Evolutionary conservation across 1,284 basidiomycete species (phyloP).

Genomic region (Wallemia ichthyophaga): DNA sequence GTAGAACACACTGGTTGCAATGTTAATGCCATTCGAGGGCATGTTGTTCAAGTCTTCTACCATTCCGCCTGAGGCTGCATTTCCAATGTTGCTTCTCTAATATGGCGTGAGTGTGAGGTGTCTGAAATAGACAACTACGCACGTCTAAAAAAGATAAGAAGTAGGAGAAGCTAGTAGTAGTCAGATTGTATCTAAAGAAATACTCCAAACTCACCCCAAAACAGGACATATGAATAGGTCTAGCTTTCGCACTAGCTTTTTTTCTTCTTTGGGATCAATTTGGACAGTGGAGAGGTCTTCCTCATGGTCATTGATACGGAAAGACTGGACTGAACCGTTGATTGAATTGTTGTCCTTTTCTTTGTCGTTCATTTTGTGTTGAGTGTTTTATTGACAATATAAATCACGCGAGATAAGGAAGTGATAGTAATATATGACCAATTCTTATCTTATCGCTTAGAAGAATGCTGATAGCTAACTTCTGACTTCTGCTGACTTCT

Average conservation of each 20-base stretch:
- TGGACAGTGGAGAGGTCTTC: neutral
- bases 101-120: no score
- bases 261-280: conserved; percentile 2
- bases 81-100: conserved; percentile 3
- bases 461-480: no score
- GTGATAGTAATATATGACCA: no score
- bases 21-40: conserved; percentile 2
- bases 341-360: conserved; percentile 22
- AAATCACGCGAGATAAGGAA: neutral
- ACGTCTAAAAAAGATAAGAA: conserved; percentile 1
- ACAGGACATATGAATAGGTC: neutral
- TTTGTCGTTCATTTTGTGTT: conserved; percentile 29
- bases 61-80: conserved; percentile 1
- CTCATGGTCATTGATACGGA: neutral
- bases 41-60: neutral
- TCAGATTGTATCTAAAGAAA: no score
- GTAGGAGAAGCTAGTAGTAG: neutral
- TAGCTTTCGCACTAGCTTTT: neutral
- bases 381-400: conserved; percentile 23
- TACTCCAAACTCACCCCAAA: no score
- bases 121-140: no score
- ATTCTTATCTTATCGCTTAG: no score
- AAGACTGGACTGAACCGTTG: neutral
- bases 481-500: no score
- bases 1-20: conserved; percentile 2